Conservation (phyloP, 1,284 basidiomycete species). For the Tilletia setariae region DNA sequence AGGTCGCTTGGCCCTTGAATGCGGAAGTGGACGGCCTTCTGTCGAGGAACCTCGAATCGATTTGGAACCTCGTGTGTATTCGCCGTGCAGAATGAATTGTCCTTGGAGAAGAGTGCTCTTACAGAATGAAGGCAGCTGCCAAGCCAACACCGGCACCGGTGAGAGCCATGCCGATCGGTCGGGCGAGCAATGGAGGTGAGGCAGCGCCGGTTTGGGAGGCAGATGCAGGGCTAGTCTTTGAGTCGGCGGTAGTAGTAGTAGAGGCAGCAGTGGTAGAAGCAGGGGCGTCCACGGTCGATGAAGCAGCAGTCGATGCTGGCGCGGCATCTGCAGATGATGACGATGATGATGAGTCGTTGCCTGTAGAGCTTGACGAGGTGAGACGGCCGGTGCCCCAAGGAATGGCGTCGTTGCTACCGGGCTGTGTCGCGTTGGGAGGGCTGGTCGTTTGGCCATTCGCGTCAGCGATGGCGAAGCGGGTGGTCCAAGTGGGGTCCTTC, state of each 20-base stretch:
- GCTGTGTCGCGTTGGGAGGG: conserved; percentile 62
- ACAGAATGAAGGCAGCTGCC: conserved; percentile 13
- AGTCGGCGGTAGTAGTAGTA: background rate
- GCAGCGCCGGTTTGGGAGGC: background rate
- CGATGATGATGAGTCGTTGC: conserved; percentile 1
- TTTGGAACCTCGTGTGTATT: no score
- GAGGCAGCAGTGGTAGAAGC: background rate
- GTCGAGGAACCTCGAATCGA: no score
- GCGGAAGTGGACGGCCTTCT: no score
- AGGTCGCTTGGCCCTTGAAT: no score
- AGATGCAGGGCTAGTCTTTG: background rate
- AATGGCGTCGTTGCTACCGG: conserved; percentile 59
- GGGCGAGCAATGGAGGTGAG: background rate
- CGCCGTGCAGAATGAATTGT: no score
- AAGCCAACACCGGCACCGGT: background rate
- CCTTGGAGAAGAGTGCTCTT: background rate
- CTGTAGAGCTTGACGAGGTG: conserved; percentile 21
- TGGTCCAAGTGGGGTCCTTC: conserved; percentile 66
- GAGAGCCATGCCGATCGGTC: conserved; percentile 11
- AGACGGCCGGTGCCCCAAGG: conserved; percentile 64
- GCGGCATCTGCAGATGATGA: background rate
- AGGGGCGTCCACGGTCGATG: background rate
- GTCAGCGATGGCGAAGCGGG: conserved; percentile 72
- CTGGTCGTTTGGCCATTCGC: conserved; percentile 59
- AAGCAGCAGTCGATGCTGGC: background rate